A percentile compares a stretch with the other conserved stretches of the same genome.
Evolutionary conservation across 352 stramenopile genomes (phyloP).

Genomic region (Lagenidium giganteum): DNA sequence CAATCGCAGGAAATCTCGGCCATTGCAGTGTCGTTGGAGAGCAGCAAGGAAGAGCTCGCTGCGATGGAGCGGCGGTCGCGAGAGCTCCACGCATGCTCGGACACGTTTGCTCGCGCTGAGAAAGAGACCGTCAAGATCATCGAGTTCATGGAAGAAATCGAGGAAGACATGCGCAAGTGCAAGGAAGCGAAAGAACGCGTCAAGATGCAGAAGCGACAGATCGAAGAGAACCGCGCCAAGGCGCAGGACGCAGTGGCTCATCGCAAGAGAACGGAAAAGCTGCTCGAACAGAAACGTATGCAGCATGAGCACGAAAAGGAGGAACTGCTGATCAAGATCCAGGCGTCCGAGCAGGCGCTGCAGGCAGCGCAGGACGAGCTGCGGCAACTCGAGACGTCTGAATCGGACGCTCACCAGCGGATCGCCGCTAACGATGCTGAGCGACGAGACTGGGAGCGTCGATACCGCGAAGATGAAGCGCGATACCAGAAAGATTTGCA

Average conservation of each 20-base stretch:
- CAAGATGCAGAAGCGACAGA: conserved; percentile 42
- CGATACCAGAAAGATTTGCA: conserved; percentile 61
- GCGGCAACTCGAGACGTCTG: conserved; percentile 38
- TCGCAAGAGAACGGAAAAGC: conserved; percentile 66
- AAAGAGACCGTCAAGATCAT: conserved; percentile 66
- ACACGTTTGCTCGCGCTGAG: conserved; percentile 61
- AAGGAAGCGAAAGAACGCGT: conserved; percentile 73
- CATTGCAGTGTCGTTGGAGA: conserved; percentile 59
- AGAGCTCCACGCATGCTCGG: conserved; percentile 52
- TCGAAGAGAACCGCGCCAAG: conserved; percentile 41
- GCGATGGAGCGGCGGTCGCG: conserved; percentile 58
- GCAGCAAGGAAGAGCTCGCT: conserved; percentile 59
- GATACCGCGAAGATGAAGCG: conserved; percentile 59
- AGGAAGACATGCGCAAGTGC: conserved; percentile 57
- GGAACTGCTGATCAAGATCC: conserved; percentile 59
- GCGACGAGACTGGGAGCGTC: conserved; percentile 54
- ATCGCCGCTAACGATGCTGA: conserved; percentile 45
- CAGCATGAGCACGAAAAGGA: conserved; percentile 61
- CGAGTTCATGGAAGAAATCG: conserved; percentile 53
- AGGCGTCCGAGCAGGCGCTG: conserved; percentile 52
- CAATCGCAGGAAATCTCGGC: conserved; percentile 33
- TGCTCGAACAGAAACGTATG: conserved; percentile 63
- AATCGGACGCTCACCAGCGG: conserved; percentile 42
- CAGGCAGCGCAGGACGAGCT: conserved; percentile 48
- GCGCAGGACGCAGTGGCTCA: conserved; percentile 52